phyloP scores from a whole-genome alignment of 208 protist genomes.

The Angomonas ambiguus region DNA sequence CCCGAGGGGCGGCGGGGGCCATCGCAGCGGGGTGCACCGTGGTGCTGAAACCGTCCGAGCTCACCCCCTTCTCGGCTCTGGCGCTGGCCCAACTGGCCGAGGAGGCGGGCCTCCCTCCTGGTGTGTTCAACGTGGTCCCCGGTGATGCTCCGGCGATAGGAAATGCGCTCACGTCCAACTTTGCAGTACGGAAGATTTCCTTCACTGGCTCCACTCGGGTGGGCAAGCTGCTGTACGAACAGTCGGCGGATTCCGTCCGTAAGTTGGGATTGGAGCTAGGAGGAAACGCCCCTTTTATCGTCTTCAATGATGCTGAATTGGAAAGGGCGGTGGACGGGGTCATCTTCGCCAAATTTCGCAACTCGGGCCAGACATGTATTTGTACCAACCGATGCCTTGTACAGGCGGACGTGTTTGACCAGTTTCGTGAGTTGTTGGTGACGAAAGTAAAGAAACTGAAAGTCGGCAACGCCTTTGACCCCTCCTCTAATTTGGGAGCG shows the following conservation, averaged over 20 bases:
- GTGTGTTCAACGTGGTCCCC: conserved; percentile 83
- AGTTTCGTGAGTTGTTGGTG: conserved; percentile 47
- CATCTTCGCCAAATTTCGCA: conserved; percentile 70
- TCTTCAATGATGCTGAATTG: conserved; percentile 88
- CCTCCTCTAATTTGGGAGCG: conserved; percentile 45
- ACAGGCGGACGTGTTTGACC: conserved; percentile 54
- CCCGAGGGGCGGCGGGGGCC: conserved; percentile 70
- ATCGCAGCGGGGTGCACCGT: conserved; percentile 88
- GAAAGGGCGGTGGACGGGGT: conserved; percentile 53
- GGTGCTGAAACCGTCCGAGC: conserved; percentile 85
- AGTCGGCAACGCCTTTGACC: conserved; percentile 74
- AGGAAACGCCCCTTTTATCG: conserved; percentile 89
- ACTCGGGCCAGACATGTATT: conserved; percentile 90
- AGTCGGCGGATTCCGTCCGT: conserved; percentile 69
- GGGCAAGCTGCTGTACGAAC: conserved; percentile 61
- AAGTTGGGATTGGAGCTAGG: conserved; percentile 87
- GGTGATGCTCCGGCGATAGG: conserved; percentile 63
- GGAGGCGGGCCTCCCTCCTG: conserved; percentile 54
- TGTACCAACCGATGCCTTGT: conserved; percentile 80
- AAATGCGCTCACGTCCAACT: conserved; percentile 49
- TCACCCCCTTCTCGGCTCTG: conserved; percentile 75
- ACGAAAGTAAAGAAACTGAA: conserved; percentile 34
- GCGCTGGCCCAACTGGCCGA: conserved; percentile 65
- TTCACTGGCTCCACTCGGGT: conserved; percentile 86
- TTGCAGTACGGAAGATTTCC: conserved; percentile 72